Evolutionary conservation across 2,329 filamentous ascomycete species (phyloP).

Genomic region (Aspergillus sp.): DNA sequence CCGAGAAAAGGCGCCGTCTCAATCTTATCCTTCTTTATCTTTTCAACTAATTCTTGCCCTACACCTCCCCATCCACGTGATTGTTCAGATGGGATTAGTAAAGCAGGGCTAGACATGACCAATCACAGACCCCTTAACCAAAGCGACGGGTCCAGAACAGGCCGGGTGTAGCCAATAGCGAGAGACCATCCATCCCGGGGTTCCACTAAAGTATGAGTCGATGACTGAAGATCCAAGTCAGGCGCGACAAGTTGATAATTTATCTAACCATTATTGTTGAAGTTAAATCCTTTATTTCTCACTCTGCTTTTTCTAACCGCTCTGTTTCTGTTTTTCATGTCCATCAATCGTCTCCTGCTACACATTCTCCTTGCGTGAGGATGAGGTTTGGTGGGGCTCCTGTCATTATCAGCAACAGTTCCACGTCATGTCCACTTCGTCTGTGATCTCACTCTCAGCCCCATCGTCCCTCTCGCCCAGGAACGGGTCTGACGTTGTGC

Average conservation of each 20-base stretch:
- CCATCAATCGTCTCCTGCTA: background rate
- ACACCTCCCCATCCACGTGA: background rate
- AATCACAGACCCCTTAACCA: background rate
- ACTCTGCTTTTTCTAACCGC: too few relatives aligned
- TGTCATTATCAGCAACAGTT: slow-evolving; percentile 2
- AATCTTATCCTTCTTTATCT: too few relatives aligned
- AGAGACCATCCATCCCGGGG: background rate
- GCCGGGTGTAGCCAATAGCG: slow-evolving; percentile 1
- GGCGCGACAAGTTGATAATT: slow-evolving; percentile 3
- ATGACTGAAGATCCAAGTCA: slow-evolving; percentile 16
- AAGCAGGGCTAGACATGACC: background rate
- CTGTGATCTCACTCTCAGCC: slow-evolving; percentile 5
- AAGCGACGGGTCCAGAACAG: slow-evolving; percentile 6
- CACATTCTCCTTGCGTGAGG: background rate
- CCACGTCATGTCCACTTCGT: slow-evolving; percentile 19
- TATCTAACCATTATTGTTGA: background rate
- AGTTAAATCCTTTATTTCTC: background rate
- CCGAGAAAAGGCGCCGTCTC: too few relatives aligned
- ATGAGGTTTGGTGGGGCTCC: slow-evolving; percentile 16
- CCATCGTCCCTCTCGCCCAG: slow-evolving; percentile 6
- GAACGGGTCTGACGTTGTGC: slow-evolving; percentile 8
- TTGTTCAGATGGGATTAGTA: background rate
- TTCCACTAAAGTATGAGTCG: slow-evolving; percentile 22
- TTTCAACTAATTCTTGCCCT: too few relatives aligned
- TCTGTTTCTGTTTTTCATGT: too few relatives aligned